Conservation (phyloP, 1,284 basidiomycete species). For the Sporisorium sorghi region DNA sequence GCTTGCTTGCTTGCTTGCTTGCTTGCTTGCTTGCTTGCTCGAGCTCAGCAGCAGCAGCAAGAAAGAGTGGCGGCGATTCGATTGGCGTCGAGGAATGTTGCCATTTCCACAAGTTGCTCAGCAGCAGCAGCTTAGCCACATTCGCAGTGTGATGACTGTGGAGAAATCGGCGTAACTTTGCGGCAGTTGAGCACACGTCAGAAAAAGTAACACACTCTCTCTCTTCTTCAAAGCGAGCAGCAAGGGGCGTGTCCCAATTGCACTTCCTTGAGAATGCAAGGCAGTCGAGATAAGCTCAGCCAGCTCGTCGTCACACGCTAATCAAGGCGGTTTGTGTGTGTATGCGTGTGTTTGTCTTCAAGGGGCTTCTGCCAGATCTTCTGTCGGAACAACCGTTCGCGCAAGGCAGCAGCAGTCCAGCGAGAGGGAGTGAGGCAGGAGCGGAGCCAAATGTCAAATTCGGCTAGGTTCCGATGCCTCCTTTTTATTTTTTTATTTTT, state of each 20-base stretch:
- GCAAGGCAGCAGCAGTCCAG: background rate
- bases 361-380: background rate
- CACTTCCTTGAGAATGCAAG: background rate
- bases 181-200: background rate
- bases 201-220: too few species aligned
- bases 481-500: too few species aligned
- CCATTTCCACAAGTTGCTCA: background rate
- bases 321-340: too few species aligned
- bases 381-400: conserved; percentile 16
- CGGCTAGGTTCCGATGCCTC: conserved; percentile 7
- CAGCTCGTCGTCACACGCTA: too few species aligned
- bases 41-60: too few species aligned
- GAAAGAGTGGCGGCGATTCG: background rate
- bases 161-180: too few species aligned
- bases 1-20: conserved; percentile 1
- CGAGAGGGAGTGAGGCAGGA: too few species aligned
- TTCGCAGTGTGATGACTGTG: too few species aligned
- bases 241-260: conserved; percentile 5
- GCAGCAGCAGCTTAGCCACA: too few species aligned
- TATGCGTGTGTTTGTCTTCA: background rate
- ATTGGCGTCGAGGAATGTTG: conserved; percentile 25
- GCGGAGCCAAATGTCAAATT: conserved; percentile 1
- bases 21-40: background rate
- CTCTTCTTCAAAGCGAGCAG: too few species aligned
- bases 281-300: conserved; percentile 1